Conservation (phyloP, 345 rosid species). For the Reutealis trisperma region DNA sequence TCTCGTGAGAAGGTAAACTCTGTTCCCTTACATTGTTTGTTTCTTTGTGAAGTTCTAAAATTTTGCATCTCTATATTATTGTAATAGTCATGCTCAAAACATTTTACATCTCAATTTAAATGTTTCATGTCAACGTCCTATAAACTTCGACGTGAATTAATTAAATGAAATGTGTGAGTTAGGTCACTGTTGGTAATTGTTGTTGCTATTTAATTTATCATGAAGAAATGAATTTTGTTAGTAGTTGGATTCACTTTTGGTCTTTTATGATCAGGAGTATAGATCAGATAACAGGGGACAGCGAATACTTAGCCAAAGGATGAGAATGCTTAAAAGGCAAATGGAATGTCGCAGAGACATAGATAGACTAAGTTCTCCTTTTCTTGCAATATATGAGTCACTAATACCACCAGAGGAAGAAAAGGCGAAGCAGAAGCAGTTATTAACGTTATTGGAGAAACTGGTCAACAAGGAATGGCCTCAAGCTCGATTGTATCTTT, state of each 20-base stretch:
- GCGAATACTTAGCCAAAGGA: slow-evolving; percentile 60
- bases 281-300: slow-evolving; percentile 83
- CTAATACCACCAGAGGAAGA: slow-evolving; percentile 82
- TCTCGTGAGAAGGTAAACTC: slow-evolving; percentile 28
- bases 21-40: not conserved
- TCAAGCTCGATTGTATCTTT: slow-evolving; percentile 70
- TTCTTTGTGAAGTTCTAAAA: slow-evolving; percentile 3
- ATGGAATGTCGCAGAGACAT: slow-evolving; percentile 68
- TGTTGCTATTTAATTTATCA: not conserved
- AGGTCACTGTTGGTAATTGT: not conserved
- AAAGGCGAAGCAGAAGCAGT: slow-evolving; percentile 75
- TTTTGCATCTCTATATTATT: slow-evolving; percentile 7
- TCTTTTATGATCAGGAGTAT: slow-evolving; percentile 58
- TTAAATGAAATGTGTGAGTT: not conserved
- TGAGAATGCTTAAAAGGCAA: slow-evolving; percentile 55
- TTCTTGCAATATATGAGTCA: slow-evolving; percentile 67
- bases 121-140: slow-evolving; percentile 1
- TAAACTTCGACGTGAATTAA: not conserved
- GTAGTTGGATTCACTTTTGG: slow-evolving; percentile 7
- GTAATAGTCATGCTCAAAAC: not conserved
- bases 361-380: slow-evolving; percentile 50
- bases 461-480: slow-evolving; percentile 90
- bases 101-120: not conserved
- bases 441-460: slow-evolving; percentile 62
- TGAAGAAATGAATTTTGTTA: not conserved